phyloP scores from a whole-genome alignment of 2,329 filamentous ascomycete genomes.

The Monosporascus sp. region DNA sequence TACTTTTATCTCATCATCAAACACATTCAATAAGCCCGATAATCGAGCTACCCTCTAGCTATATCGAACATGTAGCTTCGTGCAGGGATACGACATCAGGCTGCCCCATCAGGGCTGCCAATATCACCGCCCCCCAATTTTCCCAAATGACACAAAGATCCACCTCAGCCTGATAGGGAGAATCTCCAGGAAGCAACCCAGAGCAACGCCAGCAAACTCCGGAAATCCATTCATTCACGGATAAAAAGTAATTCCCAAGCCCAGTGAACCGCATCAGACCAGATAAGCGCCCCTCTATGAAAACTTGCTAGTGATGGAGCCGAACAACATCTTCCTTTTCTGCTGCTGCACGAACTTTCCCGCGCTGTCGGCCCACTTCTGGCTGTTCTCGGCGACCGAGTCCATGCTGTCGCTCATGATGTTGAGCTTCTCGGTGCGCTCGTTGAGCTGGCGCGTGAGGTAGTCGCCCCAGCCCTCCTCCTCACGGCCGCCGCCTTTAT shows the following conservation, averaged over 20 bases:
- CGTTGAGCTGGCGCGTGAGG: conserved; percentile 79
- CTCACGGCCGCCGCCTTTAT: background rate
- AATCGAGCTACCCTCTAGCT: no score
- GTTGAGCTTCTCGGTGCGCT: conserved; percentile 81
- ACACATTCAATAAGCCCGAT: no score
- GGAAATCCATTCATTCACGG: background rate
- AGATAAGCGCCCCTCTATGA: conserved; percentile 8
- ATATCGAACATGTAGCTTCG: no score
- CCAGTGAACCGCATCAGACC: background rate
- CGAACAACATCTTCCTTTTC: conserved; percentile 78
- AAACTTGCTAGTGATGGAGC: conserved; percentile 60
- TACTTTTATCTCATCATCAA: no score
- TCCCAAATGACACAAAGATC: no score
- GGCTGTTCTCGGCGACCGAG: conserved; percentile 71
- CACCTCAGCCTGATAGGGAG: no score
- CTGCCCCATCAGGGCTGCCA: no score
- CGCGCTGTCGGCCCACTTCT: conserved; percentile 81
- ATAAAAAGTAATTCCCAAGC: background rate
- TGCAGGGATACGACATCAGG: no score
- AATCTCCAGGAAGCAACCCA: conserved; percentile 3
- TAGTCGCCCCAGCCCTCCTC: conserved; percentile 72
- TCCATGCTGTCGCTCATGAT: conserved; percentile 83
- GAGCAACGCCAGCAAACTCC: background rate
- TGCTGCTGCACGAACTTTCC: conserved; percentile 81
- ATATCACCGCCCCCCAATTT: no score